Percentiles rank a stretch among this genome's conserved stretches.
phyloP scores from a whole-genome alignment of 208 protist species.

The Wallacemonas sp. region DNA sequence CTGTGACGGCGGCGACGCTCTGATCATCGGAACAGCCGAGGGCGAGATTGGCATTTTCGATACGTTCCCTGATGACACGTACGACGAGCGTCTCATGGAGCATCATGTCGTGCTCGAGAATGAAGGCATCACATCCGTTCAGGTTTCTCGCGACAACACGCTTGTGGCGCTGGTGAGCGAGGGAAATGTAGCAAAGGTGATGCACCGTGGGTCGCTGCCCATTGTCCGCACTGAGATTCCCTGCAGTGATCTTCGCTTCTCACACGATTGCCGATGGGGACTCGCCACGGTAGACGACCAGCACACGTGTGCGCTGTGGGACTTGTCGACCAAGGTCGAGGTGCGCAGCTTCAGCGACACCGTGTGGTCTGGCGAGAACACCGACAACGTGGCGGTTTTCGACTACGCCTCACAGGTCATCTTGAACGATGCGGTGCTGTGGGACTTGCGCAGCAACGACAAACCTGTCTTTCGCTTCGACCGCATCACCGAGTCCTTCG shows the following conservation, averaged over 20 bases:
- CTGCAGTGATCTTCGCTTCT: constrained; percentile 66
- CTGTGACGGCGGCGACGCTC: constrained; percentile 72
- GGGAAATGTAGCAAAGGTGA: constrained; percentile 38
- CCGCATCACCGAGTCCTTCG: constrained; percentile 81
- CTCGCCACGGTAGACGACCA: constrained; percentile 67
- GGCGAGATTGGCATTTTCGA: constrained; percentile 79
- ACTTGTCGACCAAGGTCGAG: constrained; percentile 55
- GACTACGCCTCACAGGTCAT: constrained; percentile 72
- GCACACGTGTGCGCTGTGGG: constrained; percentile 65
- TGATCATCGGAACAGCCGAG: constrained; percentile 84
- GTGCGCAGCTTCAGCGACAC: constrained; percentile 68
- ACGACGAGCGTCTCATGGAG: constrained; percentile 73
- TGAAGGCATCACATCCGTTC: constrained; percentile 55
- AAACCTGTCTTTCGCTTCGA: constrained; percentile 85
- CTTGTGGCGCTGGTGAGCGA: constrained; percentile 55
- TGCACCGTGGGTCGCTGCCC: constrained; percentile 64
- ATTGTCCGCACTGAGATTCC: constrained; percentile 50
- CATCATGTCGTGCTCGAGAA: constrained; percentile 86
- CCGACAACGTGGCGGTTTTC: constrained; percentile 77
- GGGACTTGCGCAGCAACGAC: constrained; percentile 70
- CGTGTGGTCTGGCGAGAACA: constrained; percentile 71
- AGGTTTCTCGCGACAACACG: constrained; percentile 56
- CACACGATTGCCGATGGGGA: constrained; percentile 54
- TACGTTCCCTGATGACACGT: constrained; percentile 73
- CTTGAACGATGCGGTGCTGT: constrained; percentile 84